A percentile compares a stretch with the other conserved stretches of the same genome.
Evolutionary conservation across 208 protist genomes (phyloP).

Genomic region (Trypanosoma melophagium): DNA sequence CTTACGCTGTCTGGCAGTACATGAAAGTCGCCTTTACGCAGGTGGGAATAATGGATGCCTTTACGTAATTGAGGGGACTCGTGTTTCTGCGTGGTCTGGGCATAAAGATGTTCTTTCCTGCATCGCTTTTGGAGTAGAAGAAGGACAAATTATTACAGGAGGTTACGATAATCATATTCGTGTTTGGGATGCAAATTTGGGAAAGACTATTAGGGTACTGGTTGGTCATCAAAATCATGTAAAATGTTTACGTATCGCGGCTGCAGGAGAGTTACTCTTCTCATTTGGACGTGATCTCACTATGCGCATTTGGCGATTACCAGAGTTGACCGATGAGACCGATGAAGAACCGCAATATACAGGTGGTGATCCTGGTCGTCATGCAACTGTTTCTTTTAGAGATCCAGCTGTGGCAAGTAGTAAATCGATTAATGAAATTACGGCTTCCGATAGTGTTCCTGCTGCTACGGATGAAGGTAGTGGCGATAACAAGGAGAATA

Average conservation of each 20-base stretch:
- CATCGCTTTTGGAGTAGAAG: constrained; percentile 44
- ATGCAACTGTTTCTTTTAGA: constrained; percentile 47
- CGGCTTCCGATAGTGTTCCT: not conserved
- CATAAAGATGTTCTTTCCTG: constrained; percentile 61
- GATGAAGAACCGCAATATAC: constrained; percentile 31
- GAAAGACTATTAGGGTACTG: constrained; percentile 58
- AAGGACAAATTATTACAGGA: constrained; percentile 52
- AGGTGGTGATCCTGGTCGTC: constrained; percentile 20
- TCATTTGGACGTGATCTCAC: constrained; percentile 60
- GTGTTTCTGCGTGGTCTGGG: constrained; percentile 52
- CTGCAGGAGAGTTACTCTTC: constrained; percentile 48
- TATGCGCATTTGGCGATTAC: constrained; percentile 70
- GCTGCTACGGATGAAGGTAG: not conserved
- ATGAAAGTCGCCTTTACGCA: constrained; percentile 44
- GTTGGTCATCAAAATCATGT: constrained; percentile 66
- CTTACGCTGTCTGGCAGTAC: constrained; percentile 45
- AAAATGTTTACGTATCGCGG: constrained; percentile 37
- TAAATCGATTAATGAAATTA: not conserved
- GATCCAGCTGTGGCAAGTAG: constrained; percentile 21
- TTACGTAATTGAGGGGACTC: constrained; percentile 56
- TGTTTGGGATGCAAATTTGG: constrained; percentile 62
- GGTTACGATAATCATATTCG: constrained; percentile 67
- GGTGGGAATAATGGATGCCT: constrained; percentile 71
- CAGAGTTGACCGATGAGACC: constrained; percentile 44
- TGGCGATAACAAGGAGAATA: not conserved